A percentile compares a stretch with the other conserved stretches of the same genome.
phyloP scores from a whole-genome alignment of 2,329 filamentous ascomycete genomes.

The Apiospora malaysiana region DNA sequence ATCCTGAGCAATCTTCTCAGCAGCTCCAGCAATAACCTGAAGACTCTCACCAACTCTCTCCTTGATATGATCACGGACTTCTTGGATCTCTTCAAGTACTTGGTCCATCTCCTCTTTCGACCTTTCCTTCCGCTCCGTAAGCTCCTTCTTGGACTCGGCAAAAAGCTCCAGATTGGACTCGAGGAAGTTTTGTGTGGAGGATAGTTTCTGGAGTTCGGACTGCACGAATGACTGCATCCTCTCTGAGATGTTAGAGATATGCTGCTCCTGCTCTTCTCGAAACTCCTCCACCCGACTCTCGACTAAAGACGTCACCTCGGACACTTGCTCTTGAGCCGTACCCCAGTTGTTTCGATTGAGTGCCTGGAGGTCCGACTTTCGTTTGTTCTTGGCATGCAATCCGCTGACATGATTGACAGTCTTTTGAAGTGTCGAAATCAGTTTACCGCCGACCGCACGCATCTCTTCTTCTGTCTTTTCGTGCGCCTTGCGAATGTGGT shows the following conservation, averaged over 20 bases:
- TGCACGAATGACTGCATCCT: conserved; percentile 80
- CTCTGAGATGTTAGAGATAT: conserved; percentile 70
- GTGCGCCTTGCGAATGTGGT: conserved; percentile 79
- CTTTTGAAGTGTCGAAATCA: conserved; percentile 77
- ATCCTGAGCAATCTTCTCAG: conserved; percentile 87
- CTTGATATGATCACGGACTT: conserved; percentile 88
- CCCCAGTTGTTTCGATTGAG: conserved; percentile 82
- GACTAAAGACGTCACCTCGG: conserved; percentile 76
- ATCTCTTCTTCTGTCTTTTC: conserved; percentile 83
- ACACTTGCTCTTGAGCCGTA: conserved; percentile 75
- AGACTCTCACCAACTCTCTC: conserved; percentile 83
- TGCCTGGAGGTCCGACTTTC: conserved; percentile 82
- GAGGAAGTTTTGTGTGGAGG: conserved; percentile 72
- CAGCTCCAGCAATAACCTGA: conserved; percentile 80
- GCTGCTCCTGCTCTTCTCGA: conserved; percentile 71
- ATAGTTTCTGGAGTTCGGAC: conserved; percentile 74
- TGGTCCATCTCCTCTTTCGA: conserved; percentile 87
- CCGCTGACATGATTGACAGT: conserved; percentile 83
- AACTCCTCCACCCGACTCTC: conserved; percentile 78
- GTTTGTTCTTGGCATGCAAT: conserved; percentile 83
- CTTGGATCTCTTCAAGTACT: conserved; percentile 91
- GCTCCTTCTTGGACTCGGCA: conserved; percentile 68
- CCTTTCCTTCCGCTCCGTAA: conserved; percentile 69
- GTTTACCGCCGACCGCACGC: conserved; percentile 71
- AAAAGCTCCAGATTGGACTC: conserved; percentile 73